Evolutionary conservation across 257 asterid genomes (phyloP).

Genomic region (Solanum phureja): DNA sequence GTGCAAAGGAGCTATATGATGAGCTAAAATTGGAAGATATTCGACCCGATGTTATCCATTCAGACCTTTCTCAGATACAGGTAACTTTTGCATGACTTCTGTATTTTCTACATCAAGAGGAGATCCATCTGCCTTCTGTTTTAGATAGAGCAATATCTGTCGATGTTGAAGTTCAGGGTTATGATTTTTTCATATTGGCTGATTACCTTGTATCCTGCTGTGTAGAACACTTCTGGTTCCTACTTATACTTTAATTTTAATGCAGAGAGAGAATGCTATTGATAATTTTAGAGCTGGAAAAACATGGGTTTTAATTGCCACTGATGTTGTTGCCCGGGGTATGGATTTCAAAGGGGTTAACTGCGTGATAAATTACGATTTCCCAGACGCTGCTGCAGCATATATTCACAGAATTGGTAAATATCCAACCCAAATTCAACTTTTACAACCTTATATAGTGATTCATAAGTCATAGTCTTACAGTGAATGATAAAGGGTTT

Average conservation of each 20-base stretch:
- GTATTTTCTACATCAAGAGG: background rate
- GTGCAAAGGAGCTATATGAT: slow-evolving; percentile 65
- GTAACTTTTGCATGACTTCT: slow-evolving; percentile 15
- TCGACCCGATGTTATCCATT: slow-evolving; percentile 71
- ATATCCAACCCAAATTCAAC: background rate
- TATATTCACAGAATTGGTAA: slow-evolving; percentile 86
- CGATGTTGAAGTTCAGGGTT: background rate
- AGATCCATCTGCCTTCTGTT: background rate
- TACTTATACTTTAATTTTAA: background rate
- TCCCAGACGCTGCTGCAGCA: slow-evolving; percentile 80
- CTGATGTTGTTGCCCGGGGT: slow-evolving; percentile 91
- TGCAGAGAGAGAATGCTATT: slow-evolving; percentile 69
- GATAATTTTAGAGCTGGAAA: slow-evolving; percentile 79
- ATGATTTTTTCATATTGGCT: background rate
- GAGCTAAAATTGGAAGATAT: slow-evolving; percentile 61
- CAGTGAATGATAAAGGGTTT: too few relatives aligned
- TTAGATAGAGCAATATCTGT: background rate
- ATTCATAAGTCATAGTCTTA: background rate
- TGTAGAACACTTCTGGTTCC: background rate
- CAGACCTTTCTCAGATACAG: slow-evolving; percentile 60
- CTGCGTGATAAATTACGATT: slow-evolving; percentile 82
- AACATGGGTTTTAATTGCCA: slow-evolving; percentile 92
- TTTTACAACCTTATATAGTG: background rate
- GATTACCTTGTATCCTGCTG: background rate
- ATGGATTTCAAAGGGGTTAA: slow-evolving; percentile 96